A percentile compares a stretch with the other conserved stretches of the same genome.
Evolutionary conservation across 352 stramenopile species (phyloP).

Genomic region (Phytophthora cactorum): DNA sequence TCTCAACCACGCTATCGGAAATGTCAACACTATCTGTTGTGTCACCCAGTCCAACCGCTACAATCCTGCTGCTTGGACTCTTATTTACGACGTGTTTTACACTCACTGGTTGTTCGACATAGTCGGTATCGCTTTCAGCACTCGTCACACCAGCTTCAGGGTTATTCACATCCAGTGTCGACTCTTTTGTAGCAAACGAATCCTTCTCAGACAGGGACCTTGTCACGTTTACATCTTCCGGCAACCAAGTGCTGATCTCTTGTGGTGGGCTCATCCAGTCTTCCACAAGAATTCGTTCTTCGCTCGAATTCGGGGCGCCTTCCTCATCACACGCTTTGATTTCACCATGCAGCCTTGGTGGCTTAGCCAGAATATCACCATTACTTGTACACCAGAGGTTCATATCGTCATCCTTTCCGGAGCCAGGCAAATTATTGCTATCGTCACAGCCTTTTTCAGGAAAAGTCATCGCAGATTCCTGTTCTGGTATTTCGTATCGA

Average conservation of each 20-base stretch:
- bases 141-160: neutral
- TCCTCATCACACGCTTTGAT: neutral
- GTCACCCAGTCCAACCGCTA: neutral
- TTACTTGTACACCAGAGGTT: neutral
- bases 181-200: neutral
- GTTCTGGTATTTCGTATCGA: neutral
- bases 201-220: neutral
- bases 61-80: neutral
- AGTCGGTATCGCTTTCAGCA: neutral
- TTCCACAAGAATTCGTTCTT: neutral
- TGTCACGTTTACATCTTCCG: neutral
- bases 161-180: neutral
- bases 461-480: neutral
- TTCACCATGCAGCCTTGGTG: neutral
- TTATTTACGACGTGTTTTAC: neutral
- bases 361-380: too few relatives aligned
- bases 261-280: neutral
- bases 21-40: neutral
- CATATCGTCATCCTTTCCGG: neutral
- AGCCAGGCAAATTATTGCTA: neutral
- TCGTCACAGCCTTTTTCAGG: neutral
- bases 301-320: neutral
- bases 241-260: neutral
- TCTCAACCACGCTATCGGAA: neutral
- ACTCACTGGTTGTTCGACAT: neutral